Conservation (phyloP, 345 rosid genomes). For the Geranium rotundifolium region DNA sequence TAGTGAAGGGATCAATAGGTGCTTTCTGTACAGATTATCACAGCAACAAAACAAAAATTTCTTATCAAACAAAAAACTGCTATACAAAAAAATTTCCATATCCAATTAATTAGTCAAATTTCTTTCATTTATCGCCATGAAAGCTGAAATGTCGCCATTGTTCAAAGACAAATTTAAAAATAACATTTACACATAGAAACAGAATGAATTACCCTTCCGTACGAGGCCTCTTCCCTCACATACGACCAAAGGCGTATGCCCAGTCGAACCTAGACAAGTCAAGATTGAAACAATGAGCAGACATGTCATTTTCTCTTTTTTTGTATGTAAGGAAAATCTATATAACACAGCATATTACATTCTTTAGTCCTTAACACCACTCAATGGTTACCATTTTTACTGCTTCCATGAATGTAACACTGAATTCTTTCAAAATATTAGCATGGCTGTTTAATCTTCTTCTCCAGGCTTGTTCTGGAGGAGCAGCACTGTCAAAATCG, state of each 20-base stretch:
- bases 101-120: neutral
- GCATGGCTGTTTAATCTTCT: constrained; percentile 92
- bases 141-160: neutral
- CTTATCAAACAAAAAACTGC: neutral
- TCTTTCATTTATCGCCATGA: neutral
- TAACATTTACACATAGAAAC: neutral
- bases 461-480: constrained; percentile 96
- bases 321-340: neutral
- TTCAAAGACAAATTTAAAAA: neutral
- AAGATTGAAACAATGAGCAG: constrained; percentile 2
- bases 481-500: constrained; percentile 88
- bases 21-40: constrained; percentile 54
- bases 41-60: neutral
- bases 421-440: constrained; percentile 80
- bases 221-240: constrained; percentile 90
- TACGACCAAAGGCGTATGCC: constrained; percentile 94
- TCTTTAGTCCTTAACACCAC: too few relatives aligned
- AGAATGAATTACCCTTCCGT: constrained; percentile 71
- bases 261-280: constrained; percentile 47
- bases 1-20: constrained; percentile 92
- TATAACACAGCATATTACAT: too few relatives aligned
- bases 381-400: constrained; percentile 56
- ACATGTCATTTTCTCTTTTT: neutral
- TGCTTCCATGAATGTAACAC: constrained; percentile 81
- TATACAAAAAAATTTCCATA: neutral